These are phyloP conservation scores for Parathielavia hyrcaniae DNA, from an alignment of 495 filamentous ascomycete genomes.

Conservation along the genomic window DNA sequence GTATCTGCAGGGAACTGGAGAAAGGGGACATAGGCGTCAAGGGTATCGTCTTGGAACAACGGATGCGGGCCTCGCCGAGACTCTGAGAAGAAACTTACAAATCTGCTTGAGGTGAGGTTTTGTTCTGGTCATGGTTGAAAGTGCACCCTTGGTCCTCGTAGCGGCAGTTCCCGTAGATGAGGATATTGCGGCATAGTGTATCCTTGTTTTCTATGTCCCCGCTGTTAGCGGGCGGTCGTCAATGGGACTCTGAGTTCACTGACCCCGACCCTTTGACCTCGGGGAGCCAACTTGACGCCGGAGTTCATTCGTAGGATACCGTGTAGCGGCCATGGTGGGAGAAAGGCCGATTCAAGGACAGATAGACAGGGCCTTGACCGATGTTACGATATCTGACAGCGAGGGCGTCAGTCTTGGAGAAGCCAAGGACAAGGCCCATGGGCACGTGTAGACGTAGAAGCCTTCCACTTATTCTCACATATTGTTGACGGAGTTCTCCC, in stretches of 20 bases:
- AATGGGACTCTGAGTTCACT: constrained; percentile 22
- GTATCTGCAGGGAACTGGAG: background rate
- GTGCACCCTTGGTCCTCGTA: constrained; percentile 87
- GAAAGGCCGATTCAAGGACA: constrained; percentile 17
- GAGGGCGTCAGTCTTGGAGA: constrained; percentile 7
- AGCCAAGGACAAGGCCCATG: constrained; percentile 1
- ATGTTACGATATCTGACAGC: constrained; percentile 29
- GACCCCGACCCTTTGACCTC: constrained; percentile 46
- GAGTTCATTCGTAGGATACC: constrained; percentile 39
- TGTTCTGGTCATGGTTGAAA: constrained; percentile 81
- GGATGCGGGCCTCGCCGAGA: background rate
- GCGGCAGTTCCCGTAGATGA: constrained; percentile 89
- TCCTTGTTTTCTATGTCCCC: constrained; percentile 56
- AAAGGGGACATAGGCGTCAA: background rate
- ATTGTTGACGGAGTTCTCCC: constrained; percentile 33
- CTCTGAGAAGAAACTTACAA: constrained; percentile 41
- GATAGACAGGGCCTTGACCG: constrained; percentile 22
- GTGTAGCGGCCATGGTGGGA: constrained; percentile 40
- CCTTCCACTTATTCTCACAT: constrained; percentile 28
- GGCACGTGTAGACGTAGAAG: background rate
- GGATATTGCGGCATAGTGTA: constrained; percentile 85
- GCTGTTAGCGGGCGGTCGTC: constrained; percentile 11
- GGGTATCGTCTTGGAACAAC: background rate
- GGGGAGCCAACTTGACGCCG: constrained; percentile 49
- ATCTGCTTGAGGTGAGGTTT: constrained; percentile 50